Evolutionary conservation across 78 protist genomes (phyloP).

Genomic region (Dictyostelium brefeldianum): DNA sequence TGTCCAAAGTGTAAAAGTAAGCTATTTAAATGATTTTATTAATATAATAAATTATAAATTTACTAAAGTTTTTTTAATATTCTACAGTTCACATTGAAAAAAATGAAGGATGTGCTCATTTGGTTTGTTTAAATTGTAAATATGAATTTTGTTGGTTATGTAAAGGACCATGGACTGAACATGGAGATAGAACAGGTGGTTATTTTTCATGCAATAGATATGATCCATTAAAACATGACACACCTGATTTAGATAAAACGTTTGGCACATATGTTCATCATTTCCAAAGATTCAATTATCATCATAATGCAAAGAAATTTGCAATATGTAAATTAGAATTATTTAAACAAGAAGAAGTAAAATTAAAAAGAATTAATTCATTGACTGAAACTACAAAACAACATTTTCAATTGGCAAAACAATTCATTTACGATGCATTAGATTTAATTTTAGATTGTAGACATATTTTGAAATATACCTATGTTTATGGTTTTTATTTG

Average conservation of each 20-base stretch:
- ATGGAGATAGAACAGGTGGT: slow-evolving; percentile 84
- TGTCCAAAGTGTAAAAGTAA: slow-evolving; percentile 59
- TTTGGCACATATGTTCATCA: slow-evolving; percentile 43
- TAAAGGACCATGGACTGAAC: slow-evolving; percentile 75
- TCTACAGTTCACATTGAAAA: slow-evolving; percentile 40
- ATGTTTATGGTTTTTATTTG: slow-evolving; percentile 57
- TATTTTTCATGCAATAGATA: slow-evolving; percentile 80
- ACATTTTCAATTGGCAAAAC: neutral
- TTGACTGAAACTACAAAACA: neutral
- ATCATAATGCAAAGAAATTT: slow-evolving; percentile 47
- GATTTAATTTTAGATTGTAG: slow-evolving; percentile 65
- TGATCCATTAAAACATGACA: slow-evolving; percentile 58
- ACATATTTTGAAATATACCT: slow-evolving; percentile 52
- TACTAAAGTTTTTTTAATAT: neutral
- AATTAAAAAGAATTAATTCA: neutral
- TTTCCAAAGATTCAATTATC: slow-evolving; percentile 52
- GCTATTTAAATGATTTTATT: neutral
- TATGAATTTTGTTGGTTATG: slow-evolving; percentile 85
- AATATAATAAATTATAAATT: neutral
- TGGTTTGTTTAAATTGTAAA: slow-evolving; percentile 59
- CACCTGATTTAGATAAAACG: slow-evolving; percentile 41
- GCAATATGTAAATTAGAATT: slow-evolving; percentile 7
- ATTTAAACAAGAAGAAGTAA: neutral
- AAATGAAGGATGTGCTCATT: slow-evolving; percentile 83
- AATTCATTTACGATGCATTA: slow-evolving; percentile 21